Evolutionary conservation across 352 stramenopile genomes (phyloP).

Genomic region (Globisporangium echinulatum): DNA sequence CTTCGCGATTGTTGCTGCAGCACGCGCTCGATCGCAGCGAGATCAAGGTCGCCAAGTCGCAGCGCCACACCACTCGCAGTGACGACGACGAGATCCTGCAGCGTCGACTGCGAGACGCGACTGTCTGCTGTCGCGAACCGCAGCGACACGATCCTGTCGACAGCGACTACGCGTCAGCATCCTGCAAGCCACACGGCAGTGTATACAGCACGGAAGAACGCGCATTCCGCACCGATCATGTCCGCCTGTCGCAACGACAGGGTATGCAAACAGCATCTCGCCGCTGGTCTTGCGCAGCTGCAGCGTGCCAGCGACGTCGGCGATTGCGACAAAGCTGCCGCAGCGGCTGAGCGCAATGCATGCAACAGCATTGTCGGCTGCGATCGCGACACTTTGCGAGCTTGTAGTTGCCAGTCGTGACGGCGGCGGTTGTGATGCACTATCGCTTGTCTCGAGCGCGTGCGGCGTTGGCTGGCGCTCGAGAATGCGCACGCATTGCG

Average conservation of each 20-base stretch:
- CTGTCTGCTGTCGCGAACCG: constrained; percentile 9
- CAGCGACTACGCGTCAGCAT: too few species aligned
- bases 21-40: constrained; percentile 23
- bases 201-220: too few species aligned
- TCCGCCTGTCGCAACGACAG: constrained; percentile 3
- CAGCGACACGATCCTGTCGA: constrained; percentile 10
- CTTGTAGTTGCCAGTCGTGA: not conserved
- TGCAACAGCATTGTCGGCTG: constrained; percentile 10
- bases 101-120: not conserved
- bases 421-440: not conserved
- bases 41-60: constrained; percentile 17
- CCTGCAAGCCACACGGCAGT: too few species aligned
- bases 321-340: constrained; percentile 25
- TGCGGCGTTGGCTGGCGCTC: not conserved
- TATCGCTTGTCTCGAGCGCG: not conserved
- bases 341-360: constrained; percentile 30
- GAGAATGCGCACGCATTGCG: not conserved
- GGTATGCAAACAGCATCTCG: constrained; percentile 17
- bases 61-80: constrained; percentile 18
- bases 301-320: constrained; percentile 18
- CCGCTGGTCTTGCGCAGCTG: constrained; percentile 26
- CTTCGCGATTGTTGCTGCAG: constrained; percentile 9
- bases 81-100: constrained; percentile 26
- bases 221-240: not conserved
- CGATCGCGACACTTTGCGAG: constrained; percentile 7